Evolutionary conservation across 768 basidiomycete genomes (phyloP).

Genomic region (Lactarius hengduanensis): DNA sequence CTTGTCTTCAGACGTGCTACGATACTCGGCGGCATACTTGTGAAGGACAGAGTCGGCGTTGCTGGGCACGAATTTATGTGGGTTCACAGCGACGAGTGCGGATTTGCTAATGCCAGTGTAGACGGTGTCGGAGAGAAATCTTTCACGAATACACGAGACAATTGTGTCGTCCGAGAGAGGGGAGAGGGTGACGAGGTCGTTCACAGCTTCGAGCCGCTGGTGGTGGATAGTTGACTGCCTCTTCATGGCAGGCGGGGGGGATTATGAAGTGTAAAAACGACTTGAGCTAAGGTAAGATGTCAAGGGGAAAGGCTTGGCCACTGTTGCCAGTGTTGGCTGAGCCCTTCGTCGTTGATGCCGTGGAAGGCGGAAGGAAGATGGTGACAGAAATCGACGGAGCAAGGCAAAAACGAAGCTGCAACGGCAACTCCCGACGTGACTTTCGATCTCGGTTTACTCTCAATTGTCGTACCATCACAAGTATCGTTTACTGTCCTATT

Average conservation of each 20-base stretch:
- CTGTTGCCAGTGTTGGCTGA: slow-evolving; percentile 4
- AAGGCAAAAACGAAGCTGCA: neutral
- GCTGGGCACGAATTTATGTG: slow-evolving; percentile 82
- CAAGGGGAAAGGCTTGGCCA: neutral
- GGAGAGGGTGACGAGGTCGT: slow-evolving; percentile 66
- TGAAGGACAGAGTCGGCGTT: slow-evolving; percentile 83
- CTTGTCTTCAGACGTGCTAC: slow-evolving; percentile 66
- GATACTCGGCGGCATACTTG: slow-evolving; percentile 84
- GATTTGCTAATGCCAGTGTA: slow-evolving; percentile 75
- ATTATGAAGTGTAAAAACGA: slow-evolving; percentile 20
- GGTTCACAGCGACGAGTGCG: slow-evolving; percentile 83
- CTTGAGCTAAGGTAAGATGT: slow-evolving; percentile 1
- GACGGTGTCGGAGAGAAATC: slow-evolving; percentile 80
- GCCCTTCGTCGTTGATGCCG: slow-evolving; percentile 18
- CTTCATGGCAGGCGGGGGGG: slow-evolving; percentile 35
- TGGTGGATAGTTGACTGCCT: slow-evolving; percentile 52
- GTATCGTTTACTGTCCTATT: neutral
- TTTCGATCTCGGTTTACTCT: neutral
- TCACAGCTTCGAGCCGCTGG: slow-evolving; percentile 69
- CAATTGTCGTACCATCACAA: neutral
- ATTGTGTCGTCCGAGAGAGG: slow-evolving; percentile 79
- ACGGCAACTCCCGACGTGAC: slow-evolving; percentile 21
- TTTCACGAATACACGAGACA: slow-evolving; percentile 80
- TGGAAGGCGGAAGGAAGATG: slow-evolving; percentile 5
- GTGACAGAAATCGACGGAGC: neutral